Evolutionary conservation across 495 filamentous ascomycete genomes (phyloP).

Genomic region (Umbilicaria muhlenbergii): DNA sequence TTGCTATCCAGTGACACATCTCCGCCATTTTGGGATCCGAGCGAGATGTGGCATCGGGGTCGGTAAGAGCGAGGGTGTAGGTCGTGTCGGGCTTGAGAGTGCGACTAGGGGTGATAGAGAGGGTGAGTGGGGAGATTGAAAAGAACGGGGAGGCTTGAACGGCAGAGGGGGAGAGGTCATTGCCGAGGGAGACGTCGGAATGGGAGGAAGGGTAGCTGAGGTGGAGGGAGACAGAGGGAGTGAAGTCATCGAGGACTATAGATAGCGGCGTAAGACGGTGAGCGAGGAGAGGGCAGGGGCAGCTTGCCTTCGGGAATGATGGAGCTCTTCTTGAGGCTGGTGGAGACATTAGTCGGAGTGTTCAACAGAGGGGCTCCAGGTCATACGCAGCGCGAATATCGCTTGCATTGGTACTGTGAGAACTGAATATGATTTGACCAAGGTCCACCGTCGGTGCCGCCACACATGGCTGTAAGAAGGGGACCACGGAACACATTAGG

Average conservation of each 20-base stretch:
- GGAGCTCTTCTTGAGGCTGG: too few species aligned
- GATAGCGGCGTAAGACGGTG: too few species aligned
- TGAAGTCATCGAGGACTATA: conserved; percentile 49
- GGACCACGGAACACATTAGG: too few species aligned
- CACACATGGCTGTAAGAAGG: too few species aligned
- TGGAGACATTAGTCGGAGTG: too few species aligned
- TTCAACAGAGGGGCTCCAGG: too few species aligned
- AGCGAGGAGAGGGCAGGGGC: too few species aligned
- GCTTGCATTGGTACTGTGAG: too few species aligned
- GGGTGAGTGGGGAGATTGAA: conserved; percentile 14
- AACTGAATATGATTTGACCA: too few species aligned
- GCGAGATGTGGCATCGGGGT: conserved; percentile 54
- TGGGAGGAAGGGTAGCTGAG: conserved; percentile 32
- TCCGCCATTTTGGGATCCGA: conserved; percentile 51
- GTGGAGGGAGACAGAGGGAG: conserved; percentile 33
- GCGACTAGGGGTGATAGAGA: conserved; percentile 1
- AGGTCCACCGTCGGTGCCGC: too few species aligned
- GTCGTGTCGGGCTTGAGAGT: conserved; percentile 10
- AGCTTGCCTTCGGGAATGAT: too few species aligned
- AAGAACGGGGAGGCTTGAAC: conserved; percentile 35
- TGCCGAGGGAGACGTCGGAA: conserved; percentile 38
- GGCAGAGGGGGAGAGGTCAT: conserved; percentile 36
- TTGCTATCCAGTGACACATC: conserved; percentile 57
- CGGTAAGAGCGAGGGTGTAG: conserved; percentile 39
- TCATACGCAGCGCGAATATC: too few species aligned